Base-by-base conservation (phyloP, 2,329 filamentous ascomycete species). In the Berkeleyomyces rouxiae region DNA sequence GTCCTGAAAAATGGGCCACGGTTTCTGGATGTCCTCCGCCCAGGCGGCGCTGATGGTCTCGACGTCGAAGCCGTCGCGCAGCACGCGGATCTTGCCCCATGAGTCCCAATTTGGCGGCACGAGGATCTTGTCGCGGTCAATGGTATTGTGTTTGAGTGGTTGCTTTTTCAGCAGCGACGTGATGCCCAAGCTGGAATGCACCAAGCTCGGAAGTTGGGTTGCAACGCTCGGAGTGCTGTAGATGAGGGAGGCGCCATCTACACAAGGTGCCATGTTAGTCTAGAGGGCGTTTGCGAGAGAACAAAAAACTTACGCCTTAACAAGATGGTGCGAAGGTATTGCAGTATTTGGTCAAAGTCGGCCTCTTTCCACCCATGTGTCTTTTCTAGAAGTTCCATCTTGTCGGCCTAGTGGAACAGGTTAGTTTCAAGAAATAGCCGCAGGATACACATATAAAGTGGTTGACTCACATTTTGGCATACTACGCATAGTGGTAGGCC, bases 21-120 rank as follows among this genome's bases (percentile, higher is more conserved):
- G 71, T 49, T 81, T 79, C 69, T 90, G 84, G 59, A 93, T 87
- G 67, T 95, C 90, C 63, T 88, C 80, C 1, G 86, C 86, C 93
- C 93, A 99, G 59, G 85, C 88, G 64, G 84, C 81, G 68, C 89
- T 93, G 51, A 95, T 80, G 11, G 82, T 81, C 75, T 99, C 93
- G 31, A 95, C 88, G 67, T 97, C 90, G 69, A 97, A 97, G 0
- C 86, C 88, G 70, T 96, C 93, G 61, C 90, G 83, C 37, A 97
- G 78, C 53, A 97, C 90, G 49, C 92, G 82, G 65, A 99, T 96
- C 74, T 97, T 99, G 65, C 90, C 91, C 88, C 90, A 96, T 0
- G 91, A 96, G 73, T 99, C 93, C 93, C 93, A 99, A 72, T 96
- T 96, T 13, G 91, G 87, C 1, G 92, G 92, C 0, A 99, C 88